Evolutionary conservation across 352 stramenopile species (phyloP), one percentile per base, ranked within the genome.

Genomic region (Pythium phragmitis): DNA sequence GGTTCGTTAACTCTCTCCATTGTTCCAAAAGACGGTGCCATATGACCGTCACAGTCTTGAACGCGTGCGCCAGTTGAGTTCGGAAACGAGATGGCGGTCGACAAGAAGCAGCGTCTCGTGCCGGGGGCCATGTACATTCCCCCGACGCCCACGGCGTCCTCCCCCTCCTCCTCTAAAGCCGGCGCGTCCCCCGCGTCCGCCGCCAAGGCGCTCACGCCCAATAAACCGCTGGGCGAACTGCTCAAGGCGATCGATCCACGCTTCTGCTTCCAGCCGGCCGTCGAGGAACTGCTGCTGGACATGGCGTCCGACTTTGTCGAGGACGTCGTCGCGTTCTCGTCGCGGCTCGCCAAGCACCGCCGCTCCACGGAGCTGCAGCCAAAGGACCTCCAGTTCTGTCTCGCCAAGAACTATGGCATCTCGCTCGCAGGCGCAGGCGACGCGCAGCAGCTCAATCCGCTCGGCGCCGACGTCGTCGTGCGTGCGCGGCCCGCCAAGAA

Each of bases 381-480:
- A 26, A 85, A 83, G 36, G 86, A 94, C 53, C 53, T 94, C 37
- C 86, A 94, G 72, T 87, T 94, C 28, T 90, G 75, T 58, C 70
- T 94, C 48, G 80, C 82, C 63, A 94, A 94, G 73, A 93, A 90
- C 70, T 89, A 94, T 55, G 82, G 86, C 62, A 90, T 94, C 60
- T 92, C 86, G 19, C 70, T 94, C 43, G 82, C 80, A 5, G 84
- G 84, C 13, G 60, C 28, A 14, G 33, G 39, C 16, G 48, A 30
- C 3, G 43, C 56, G 6, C 47, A 60, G n/a, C 60, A 46, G 13
- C 39, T 46, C 17, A 85, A 81, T 30, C 76, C 81, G 23, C 65
- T 89, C 26, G 75, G 75, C 14, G 70, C 85, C 17, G 83, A 92
- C 36, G 56, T 90, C 33, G 55, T 86, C 21, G 70, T 88, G 50